Evolutionary conservation across 2,329 filamentous ascomycete genomes (phyloP).

Genomic region (Aschersonia sp.): DNA sequence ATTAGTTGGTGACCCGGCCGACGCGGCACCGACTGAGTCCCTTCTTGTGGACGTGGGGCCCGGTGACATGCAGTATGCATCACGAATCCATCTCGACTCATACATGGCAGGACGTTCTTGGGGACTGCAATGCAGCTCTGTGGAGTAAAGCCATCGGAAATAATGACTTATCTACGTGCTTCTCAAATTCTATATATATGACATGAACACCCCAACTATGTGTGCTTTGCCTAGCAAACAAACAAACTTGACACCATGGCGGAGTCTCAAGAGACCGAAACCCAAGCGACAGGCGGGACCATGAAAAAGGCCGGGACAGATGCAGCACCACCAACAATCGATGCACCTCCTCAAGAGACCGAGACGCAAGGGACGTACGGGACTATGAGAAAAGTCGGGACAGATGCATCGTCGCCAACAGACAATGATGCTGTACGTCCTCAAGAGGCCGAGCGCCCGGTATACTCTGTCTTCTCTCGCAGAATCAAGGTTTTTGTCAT

Average conservation of each 20-base stretch:
- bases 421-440: background rate
- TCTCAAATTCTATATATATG: too few relatives aligned
- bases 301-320: background rate
- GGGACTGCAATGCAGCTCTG: too few relatives aligned
- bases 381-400: background rate
- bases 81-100: too few relatives aligned
- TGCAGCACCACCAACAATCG: background rate
- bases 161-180: too few relatives aligned
- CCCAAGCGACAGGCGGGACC: background rate
- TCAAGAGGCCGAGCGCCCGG: background rate
- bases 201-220: too few relatives aligned
- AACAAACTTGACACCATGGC: background rate
- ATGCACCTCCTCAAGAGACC: background rate
- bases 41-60: too few relatives aligned
- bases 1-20: too few relatives aligned
- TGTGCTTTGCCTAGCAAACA: background rate
- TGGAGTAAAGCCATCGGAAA: too few relatives aligned
- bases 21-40: too few relatives aligned
- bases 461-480: slow-evolving; percentile 11
- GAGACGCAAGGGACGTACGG: background rate
- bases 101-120: too few relatives aligned
- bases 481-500: slow-evolving; percentile 12
- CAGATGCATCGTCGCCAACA: background rate
- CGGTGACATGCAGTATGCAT: too few relatives aligned
- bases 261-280: background rate